Percentiles rank a stretch among this genome's conserved stretches.
phyloP scores from a whole-genome alignment of 1,139 yeast species.

The Geotrichum klebahnii region DNA sequence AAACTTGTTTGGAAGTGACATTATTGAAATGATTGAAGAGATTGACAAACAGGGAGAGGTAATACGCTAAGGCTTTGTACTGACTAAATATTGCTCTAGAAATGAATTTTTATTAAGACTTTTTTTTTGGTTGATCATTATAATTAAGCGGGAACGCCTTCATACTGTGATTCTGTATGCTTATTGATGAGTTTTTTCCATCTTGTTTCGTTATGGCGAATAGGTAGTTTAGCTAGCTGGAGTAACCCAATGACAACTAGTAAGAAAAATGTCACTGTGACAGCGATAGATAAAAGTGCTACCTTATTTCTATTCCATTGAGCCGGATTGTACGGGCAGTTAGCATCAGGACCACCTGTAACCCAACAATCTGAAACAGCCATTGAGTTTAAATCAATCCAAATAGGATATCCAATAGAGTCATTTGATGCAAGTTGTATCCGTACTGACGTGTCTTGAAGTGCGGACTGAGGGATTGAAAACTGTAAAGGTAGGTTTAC shows the following conservation, averaged over 20 bases:
- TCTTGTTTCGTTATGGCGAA: constrained; percentile 52
- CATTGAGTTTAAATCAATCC: constrained; percentile 84
- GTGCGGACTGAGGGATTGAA: constrained; percentile 54
- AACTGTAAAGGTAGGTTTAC: constrained; percentile 40
- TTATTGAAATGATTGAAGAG: constrained; percentile 21
- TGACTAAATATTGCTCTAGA: background rate
- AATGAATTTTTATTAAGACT: background rate
- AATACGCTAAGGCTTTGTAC: constrained; percentile 15
- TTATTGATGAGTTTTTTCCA: constrained; percentile 52
- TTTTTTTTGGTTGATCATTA: background rate
- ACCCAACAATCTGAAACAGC: constrained; percentile 79
- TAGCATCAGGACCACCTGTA: constrained; percentile 71
- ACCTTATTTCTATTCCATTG: constrained; percentile 55
- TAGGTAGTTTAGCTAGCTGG: constrained; percentile 43
- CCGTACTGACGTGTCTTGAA: constrained; percentile 42
- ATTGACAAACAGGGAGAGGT: constrained; percentile 21
- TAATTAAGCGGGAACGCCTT: constrained; percentile 59
- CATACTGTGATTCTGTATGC: constrained; percentile 50
- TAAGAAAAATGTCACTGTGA: constrained; percentile 53
- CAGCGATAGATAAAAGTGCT: constrained; percentile 62
- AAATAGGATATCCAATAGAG: constrained; percentile 41
- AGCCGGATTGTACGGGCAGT: constrained; percentile 66
- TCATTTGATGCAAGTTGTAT: constrained; percentile 26
- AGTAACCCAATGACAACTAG: constrained; percentile 41
- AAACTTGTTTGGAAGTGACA: constrained; percentile 20